Percentiles rank a stretch among this genome's conserved stretches.
These are phyloP conservation scores for Phanerodontia chrysosporium DNA, from an alignment of 768 basidiomycete genomes.

Conservation along the genomic window DNA sequence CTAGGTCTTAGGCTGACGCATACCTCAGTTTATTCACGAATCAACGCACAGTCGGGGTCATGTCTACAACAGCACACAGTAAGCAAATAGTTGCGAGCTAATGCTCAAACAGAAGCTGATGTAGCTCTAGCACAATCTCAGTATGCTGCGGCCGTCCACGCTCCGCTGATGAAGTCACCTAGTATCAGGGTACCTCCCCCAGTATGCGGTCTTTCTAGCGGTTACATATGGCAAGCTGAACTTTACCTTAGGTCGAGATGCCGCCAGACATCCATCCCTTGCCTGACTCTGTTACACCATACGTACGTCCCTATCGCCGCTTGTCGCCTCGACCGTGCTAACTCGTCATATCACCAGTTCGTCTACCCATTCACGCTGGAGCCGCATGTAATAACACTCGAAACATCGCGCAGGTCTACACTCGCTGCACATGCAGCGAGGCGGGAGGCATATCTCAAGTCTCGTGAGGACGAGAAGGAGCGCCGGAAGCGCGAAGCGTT, in stretches of 20 bases:
- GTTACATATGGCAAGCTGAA: neutral
- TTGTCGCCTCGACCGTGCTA: neutral
- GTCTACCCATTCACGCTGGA: slow-evolving; percentile 96
- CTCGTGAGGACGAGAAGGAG: slow-evolving; percentile 78
- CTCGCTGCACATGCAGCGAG: slow-evolving; percentile 62
- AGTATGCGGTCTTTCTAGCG: slow-evolving; percentile 33
- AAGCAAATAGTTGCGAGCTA: neutral
- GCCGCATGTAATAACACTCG: slow-evolving; percentile 72
- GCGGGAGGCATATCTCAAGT: slow-evolving; percentile 64
- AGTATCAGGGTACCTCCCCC: slow-evolving; percentile 81
- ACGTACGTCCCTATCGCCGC: slow-evolving; percentile 48
- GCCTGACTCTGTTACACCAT: slow-evolving; percentile 84
- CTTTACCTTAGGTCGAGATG: slow-evolving; percentile 62
- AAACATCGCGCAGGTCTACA: slow-evolving; percentile 65
- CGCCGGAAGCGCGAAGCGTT: slow-evolving; percentile 59
- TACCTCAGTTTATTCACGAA: neutral
- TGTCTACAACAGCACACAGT: neutral
- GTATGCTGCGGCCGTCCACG: slow-evolving; percentile 68
- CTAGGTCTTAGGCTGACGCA: neutral
- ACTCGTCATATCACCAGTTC: slow-evolving; percentile 51
- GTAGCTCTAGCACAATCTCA: slow-evolving; percentile 35
- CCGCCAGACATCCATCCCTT: slow-evolving; percentile 93
- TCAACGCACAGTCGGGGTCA: neutral
- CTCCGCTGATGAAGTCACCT: slow-evolving; percentile 91
- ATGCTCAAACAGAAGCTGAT: neutral